Conservation (phyloP, 129 eudicot genomes). For the Ambrosia trifida region DNA sequence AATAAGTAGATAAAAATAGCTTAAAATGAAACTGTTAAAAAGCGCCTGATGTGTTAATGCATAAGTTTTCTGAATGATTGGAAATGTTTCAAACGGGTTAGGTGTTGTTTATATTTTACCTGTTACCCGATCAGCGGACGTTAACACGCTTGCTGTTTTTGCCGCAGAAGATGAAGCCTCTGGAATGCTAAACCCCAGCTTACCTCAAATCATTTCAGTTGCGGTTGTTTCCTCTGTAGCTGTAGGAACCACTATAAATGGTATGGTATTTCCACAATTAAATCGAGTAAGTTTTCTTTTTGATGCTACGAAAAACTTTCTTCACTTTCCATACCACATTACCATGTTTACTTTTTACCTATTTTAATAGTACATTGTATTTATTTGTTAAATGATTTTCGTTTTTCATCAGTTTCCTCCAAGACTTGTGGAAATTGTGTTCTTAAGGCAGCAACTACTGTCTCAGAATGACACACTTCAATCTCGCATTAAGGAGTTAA, state of each 20-base stretch:
- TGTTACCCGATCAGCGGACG: no score
- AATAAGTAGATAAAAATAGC: no score
- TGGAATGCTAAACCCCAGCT: constrained; percentile 81
- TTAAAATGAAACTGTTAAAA: no score
- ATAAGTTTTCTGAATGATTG: no score
- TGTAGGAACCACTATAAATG: constrained; percentile 73
- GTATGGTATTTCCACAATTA: constrained; percentile 67
- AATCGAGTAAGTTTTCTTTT: constrained; percentile 56
- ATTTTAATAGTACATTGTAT: not conserved
- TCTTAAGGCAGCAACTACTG: constrained; percentile 76
- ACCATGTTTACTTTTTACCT: not conserved
- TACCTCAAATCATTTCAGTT: constrained; percentile 78
- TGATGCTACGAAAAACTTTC: constrained; percentile 13
- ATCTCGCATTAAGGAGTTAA: constrained; percentile 82
- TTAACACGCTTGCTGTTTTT: constrained; percentile 25
- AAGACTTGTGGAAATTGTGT: constrained; percentile 66
- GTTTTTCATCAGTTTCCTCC: constrained; percentile 67
- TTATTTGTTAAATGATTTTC: constrained; percentile 17
- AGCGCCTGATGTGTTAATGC: no score
- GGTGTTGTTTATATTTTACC: no score
- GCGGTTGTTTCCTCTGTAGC: constrained; percentile 78
- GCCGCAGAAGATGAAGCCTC: constrained; percentile 88
- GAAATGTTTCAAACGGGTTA: no score
- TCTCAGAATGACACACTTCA: constrained; percentile 95
- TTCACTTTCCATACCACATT: constrained; percentile 6